phyloP scores from a whole-genome alignment of 1,284 basidiomycete genomes.

The Puccinia triticina region DNA sequence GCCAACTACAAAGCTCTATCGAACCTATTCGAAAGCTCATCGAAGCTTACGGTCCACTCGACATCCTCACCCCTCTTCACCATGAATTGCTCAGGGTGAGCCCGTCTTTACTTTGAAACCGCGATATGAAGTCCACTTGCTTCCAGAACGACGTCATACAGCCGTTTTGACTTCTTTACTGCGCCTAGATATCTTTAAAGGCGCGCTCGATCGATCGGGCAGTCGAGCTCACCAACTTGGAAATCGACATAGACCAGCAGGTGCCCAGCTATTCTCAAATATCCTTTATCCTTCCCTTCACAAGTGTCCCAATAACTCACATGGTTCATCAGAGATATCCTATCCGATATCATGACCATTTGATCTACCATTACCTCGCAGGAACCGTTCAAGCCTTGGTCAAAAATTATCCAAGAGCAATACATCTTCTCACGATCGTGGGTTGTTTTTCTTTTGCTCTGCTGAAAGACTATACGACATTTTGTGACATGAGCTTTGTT shows the following conservation, averaged over 20 bases:
- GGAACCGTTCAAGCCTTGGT: conserved; percentile 45
- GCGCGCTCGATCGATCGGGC: conserved; percentile 1
- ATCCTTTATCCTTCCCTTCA: neutral
- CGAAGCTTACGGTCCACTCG: neutral
- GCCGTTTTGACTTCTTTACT: neutral
- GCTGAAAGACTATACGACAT: neutral
- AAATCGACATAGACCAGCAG: conserved; percentile 38
- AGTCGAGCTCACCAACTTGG: conserved; percentile 26
- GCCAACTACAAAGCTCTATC: conserved; percentile 8
- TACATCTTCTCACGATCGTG: conserved; percentile 43
- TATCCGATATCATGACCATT: conserved; percentile 48
- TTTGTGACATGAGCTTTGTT: neutral
- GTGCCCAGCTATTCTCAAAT: neutral
- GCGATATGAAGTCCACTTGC: too few species aligned
- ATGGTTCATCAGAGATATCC: conserved; percentile 24
- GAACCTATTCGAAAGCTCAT: conserved; percentile 22
- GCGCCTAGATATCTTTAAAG: conserved; percentile 29
- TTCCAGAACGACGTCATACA: too few species aligned
- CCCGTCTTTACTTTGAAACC: neutral
- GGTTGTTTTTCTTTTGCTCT: neutral
- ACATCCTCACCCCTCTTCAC: conserved; percentile 38
- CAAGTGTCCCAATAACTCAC: neutral
- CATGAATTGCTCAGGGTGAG: conserved; percentile 29
- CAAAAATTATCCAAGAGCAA: conserved; percentile 40
- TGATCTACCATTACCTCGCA: conserved; percentile 48